Base-by-base conservation (phyloP, 352 stramenopile species). In the Pythium utonaiense region DNA sequence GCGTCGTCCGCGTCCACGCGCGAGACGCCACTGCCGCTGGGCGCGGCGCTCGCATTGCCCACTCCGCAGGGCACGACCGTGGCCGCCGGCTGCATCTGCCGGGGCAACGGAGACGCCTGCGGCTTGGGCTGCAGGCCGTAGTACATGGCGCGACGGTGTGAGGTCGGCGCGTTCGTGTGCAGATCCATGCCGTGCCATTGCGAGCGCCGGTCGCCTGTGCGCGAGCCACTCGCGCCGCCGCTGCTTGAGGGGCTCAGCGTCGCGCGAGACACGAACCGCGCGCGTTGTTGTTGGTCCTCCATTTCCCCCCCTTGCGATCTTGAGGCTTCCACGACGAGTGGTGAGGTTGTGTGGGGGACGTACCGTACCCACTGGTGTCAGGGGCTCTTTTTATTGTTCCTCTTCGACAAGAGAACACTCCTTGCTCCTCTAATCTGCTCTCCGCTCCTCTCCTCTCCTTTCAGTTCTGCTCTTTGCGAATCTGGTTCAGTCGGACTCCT, bases 161-260 rank as follows among this genome's bases (percentile, higher is more conserved):
- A 60, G 30, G 64, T 63, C 19, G 57, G 31, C 53, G 58, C 54
- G 17, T 47, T 55, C 51, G 58, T 67, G 59, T 67, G 64, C 24
- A 71, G 54, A 42, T 71, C 64, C 64, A 71, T 71, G 47, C 47
- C 64, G 42, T 64, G 47, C 52, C 53, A 67, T 21, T 63, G 64
- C n/a, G 64, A 70, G 36, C 64, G 64, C 10, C 30, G 42, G 44
- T 38, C 28, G 12, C 22, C 25, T 27, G 47, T 16, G 21, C 10
- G 12, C 6, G 24, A 17, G 53, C 38, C 60, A 19, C 33, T 22
- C 13, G 19, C 22, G 25, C 28, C 24, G 31, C 22, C 21, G 27
- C 45, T 52, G 34, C 12, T 44, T 13, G 42, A 48, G 3, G 57
- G 38, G 25, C 17, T 57, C 17, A 52, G 33, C 31, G 10, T 36